phyloP scores from a whole-genome alignment of 2,329 filamentous ascomycete genomes.

The Pseudogymnoascus sp. region DNA sequence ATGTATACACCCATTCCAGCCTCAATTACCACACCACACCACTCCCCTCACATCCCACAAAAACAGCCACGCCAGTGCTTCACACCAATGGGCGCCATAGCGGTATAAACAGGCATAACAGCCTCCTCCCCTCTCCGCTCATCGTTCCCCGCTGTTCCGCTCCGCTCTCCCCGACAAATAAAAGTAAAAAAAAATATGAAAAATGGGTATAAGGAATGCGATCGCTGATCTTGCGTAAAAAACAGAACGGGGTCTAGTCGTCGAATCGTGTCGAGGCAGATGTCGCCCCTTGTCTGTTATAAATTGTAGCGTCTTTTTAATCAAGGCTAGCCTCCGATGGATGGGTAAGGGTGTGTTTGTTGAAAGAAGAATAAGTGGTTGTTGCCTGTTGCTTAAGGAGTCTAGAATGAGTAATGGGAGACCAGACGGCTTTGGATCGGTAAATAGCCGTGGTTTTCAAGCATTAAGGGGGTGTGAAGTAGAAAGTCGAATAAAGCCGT shows the following conservation, averaged over 20 bases:
- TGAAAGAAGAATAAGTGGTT: background rate
- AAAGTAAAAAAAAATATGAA: background rate
- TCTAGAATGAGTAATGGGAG: background rate
- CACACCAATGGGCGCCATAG: background rate
- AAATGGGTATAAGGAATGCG: conserved; percentile 8
- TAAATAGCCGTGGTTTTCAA: background rate
- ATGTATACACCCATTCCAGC: conserved; percentile 1
- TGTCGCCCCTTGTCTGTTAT: conserved; percentile 2
- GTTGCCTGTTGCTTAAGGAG: background rate
- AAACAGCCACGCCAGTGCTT: background rate
- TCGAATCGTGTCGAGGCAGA: background rate
- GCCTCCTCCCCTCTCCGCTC: background rate
- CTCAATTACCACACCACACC: background rate
- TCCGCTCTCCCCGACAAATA: background rate
- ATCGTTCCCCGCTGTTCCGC: too few relatives aligned
- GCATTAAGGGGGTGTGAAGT: background rate
- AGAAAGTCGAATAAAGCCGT: background rate
- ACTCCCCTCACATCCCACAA: background rate
- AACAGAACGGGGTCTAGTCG: background rate
- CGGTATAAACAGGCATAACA: background rate
- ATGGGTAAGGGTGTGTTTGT: background rate
- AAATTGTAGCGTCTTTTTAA: background rate
- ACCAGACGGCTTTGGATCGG: background rate
- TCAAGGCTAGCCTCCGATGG: conserved; percentile 5
- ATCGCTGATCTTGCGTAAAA: background rate